A percentile compares a stretch with the other conserved stretches of the same genome.
phyloP scores from a whole-genome alignment of 163 green algal species.

The Chloromonas sp. region DNA sequence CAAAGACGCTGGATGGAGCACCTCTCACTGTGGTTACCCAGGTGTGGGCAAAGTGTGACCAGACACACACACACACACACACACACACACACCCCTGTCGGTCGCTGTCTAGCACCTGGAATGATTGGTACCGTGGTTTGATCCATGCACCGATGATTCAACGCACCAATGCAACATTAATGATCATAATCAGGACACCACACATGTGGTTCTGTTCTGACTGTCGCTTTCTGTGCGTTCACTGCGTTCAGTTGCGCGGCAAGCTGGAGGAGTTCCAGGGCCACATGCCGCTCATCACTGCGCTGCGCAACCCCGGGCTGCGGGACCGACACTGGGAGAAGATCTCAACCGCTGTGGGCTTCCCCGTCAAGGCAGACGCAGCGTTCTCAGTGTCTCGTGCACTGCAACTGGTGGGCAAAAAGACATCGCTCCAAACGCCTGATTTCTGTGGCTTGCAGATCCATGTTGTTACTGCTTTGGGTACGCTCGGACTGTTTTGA shows the following conservation, averaged over 20 bases:
- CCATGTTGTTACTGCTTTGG: no score
- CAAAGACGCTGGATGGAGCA: constrained; percentile 43
- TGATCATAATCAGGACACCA: no score
- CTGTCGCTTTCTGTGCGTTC: no score
- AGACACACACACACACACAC: neutral
- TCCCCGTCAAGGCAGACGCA: constrained; percentile 51
- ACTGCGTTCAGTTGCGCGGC: constrained; percentile 18
- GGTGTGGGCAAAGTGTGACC: neutral
- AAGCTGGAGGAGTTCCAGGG: constrained; percentile 58
- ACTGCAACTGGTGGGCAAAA: constrained; percentile 46
- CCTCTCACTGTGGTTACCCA: constrained; percentile 39
- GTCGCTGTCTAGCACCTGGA: neutral
- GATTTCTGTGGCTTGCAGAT: no score
- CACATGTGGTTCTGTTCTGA: no score
- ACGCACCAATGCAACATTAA: no score
- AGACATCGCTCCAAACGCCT: no score
- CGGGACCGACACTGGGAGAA: constrained; percentile 57
- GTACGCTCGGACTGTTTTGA: no score
- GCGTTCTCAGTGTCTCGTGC: constrained; percentile 61
- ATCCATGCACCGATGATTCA: no score
- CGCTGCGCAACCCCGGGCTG: constrained; percentile 62
- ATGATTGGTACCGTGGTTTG: no score
- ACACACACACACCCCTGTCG: neutral
- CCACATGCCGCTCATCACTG: constrained; percentile 55
- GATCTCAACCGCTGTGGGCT: constrained; percentile 45